Percentiles rank a stretch among this genome's conserved stretches.
Evolutionary conservation across 2,329 filamentous ascomycete genomes (phyloP).

Genomic region (Sporothrix brasiliensis): DNA sequence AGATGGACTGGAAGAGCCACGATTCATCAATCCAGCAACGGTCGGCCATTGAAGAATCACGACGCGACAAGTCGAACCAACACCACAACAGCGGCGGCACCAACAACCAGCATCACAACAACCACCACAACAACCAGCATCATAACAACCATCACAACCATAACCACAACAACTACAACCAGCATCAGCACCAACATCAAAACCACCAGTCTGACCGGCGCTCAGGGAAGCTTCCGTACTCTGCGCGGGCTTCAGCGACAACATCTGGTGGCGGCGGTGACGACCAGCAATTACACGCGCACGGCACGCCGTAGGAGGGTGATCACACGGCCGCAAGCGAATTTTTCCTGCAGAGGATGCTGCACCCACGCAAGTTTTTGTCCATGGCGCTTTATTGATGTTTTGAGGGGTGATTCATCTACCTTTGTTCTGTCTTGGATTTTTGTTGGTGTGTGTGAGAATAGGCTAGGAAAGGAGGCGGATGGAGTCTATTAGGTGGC

Average conservation of each 20-base stretch:
- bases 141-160: conserved; percentile 27
- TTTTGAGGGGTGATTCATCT: background rate
- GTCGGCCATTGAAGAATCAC: conserved; percentile 85
- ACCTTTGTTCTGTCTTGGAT: background rate
- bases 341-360: conserved; percentile 15
- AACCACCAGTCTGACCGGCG: conserved; percentile 32
- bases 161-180: conserved; percentile 15
- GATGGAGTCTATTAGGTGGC: background rate
- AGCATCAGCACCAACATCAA: conserved; percentile 29
- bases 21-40: conserved; percentile 94
- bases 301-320: conserved; percentile 35
- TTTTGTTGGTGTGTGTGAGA: background rate
- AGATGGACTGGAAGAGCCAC: conserved; percentile 93
- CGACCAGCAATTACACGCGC: conserved; percentile 30
- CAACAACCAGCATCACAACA: conserved; percentile 30
- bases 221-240: conserved; percentile 28
- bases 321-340: conserved; percentile 17
- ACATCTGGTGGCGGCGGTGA: conserved; percentile 21
- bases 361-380: conserved; percentile 29
- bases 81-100: conserved; percentile 43
- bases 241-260: background rate
- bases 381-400: background rate
- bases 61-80: conserved; percentile 75
- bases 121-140: conserved; percentile 15
- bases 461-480: background rate